Conservation (phyloP, 768 basidiomycete species). For the Amanita molliuscula region DNA sequence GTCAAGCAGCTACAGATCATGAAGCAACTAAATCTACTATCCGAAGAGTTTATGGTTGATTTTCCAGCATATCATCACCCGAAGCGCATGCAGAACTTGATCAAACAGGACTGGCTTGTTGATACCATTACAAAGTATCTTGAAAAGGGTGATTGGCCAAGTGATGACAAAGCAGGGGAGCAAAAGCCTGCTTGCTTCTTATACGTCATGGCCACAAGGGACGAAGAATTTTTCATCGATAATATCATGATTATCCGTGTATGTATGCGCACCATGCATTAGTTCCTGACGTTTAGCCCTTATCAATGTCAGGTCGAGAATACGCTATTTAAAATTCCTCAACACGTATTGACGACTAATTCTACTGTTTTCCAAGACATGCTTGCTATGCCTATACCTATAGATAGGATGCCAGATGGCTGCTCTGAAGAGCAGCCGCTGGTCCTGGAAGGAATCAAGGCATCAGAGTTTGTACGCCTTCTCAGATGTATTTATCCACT, state of each 20-base stretch:
- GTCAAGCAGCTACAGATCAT: no score
- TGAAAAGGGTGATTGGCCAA: no score
- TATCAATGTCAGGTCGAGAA: constrained; percentile 4
- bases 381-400: background rate
- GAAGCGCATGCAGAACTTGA: no score
- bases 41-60: no score
- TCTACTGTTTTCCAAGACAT: constrained; percentile 1
- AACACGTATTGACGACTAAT: background rate
- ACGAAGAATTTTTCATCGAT: background rate
- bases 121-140: no score
- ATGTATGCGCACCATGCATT: background rate
- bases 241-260: constrained; percentile 1
- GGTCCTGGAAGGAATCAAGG: background rate
- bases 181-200: no score
- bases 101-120: no score
- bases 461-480: constrained; percentile 6
- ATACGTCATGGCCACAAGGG: background rate
- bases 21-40: no score
- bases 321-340: constrained; percentile 2
- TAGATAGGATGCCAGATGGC: background rate
- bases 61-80: no score
- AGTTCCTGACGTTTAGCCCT: background rate
- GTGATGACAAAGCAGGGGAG: no score
- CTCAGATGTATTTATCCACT: constrained; percentile 13
- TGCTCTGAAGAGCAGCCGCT: constrained; percentile 2